Base-by-base conservation (phyloP, 2,329 filamentous ascomycete species). In the Metarhizium humberi region DNA sequence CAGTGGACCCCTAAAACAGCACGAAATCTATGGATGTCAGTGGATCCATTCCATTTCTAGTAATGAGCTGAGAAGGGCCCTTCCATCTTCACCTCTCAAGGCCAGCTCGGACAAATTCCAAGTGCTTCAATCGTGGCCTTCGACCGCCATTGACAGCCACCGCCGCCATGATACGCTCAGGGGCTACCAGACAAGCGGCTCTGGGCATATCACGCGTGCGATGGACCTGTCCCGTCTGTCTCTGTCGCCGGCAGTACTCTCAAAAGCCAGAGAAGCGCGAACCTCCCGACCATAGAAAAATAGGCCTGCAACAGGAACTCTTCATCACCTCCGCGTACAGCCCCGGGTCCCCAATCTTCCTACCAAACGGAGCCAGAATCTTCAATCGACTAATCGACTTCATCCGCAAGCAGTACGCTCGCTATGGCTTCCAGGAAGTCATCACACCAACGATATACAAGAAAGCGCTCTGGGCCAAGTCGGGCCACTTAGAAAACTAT, bases 361-460 rank as follows among this genome's bases (percentile, higher is more conserved):
- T 92, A 6, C 90, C 90, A 25, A 86, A 90, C 66, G 91, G 91
- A 60, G 80, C 90, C 0, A 84, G 85, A 56, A 82, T 95, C 62
- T 91, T 95, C 75, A 92, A 94, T 67, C 87, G 89, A 54, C 81
- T 95, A 25, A 82, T 90, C 57, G 79, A 86, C 47, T 95, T 94
- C 66, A 78, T 95, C 55, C 87, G 90, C 59, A 85, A 85, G 57
- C 90, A 95, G 67, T 95, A 95, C 66, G 81, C 86, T 30, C 81
- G 85, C 60, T 94, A 92, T 71, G 90, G 90, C 57, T 95, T 92
- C 67, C 80, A 91, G 61, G 90, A 95, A 69, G 90, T 95, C 60
- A 85, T 95, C 62, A 94, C 90, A 7, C 90, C 91, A 2, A 94
- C 85, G 51, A 94, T 95, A 66, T 95, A 94, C 76, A 95, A 95